A percentile compares a stretch with the other conserved stretches of the same genome.
phyloP scores from a whole-genome alignment of 2,329 filamentous ascomycete genomes.

The Ophiosphaerella herpotricha region DNA sequence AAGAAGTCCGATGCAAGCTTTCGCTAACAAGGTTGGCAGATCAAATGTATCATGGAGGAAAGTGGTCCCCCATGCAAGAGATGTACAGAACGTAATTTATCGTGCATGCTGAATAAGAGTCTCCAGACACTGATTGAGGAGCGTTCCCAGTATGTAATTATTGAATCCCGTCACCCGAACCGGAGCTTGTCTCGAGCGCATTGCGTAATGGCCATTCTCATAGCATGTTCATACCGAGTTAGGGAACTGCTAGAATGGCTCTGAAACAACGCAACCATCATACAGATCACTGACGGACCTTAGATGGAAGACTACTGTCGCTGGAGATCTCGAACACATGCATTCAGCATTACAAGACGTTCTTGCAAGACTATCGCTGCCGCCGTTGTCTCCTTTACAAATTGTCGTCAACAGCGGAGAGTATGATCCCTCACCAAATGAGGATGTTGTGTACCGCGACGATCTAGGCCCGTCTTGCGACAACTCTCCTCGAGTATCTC shows the following conservation, averaged over 20 bases:
- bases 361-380: conserved; percentile 45
- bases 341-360: conserved; percentile 49
- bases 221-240: too few species aligned
- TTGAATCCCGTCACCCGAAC: too few species aligned
- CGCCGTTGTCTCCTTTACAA: conserved; percentile 44
- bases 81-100: conserved; percentile 55
- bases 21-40: conserved; percentile 27
- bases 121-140: conserved; percentile 56
- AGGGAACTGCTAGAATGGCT: background rate
- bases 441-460: conserved; percentile 45
- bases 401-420: conserved; percentile 14
- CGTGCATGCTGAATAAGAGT: conserved; percentile 59
- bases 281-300: background rate
- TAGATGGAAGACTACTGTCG: conserved; percentile 33
- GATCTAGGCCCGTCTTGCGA: conserved; percentile 38
- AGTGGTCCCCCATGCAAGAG: conserved; percentile 55
- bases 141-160: conserved; percentile 33
- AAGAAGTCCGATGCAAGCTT: conserved; percentile 2
- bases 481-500: conserved; percentile 34
- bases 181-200: too few species aligned
- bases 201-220: too few species aligned
- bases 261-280: background rate
- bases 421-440: conserved; percentile 26
- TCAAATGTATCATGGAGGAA: conserved; percentile 59
- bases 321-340: conserved; percentile 33